Evolutionary conservation across 2,329 filamentous ascomycete genomes (phyloP), one percentile per base, ranked within the genome.

Genomic region (Teratosphaeria epicoccoides): DNA sequence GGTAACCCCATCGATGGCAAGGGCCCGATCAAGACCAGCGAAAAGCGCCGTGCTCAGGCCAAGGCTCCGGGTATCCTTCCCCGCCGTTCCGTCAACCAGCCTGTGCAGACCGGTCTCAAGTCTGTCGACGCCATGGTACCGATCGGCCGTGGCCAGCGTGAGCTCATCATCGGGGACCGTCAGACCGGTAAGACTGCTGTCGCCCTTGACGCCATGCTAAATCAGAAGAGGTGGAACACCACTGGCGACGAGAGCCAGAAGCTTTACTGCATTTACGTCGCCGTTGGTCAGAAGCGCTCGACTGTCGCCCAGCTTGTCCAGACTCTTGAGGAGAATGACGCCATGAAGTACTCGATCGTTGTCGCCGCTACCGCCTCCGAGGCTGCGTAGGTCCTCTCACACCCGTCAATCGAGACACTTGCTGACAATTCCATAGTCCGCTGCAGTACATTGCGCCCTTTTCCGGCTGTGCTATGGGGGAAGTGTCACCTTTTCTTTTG

Each of bases 161-260:
- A 98, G 81, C 80, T 98, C 83, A 97, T 98, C 76, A 98, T 98
- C 76, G 93, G 93, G 81, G 93, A 98, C 74, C 93, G 93, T 89
- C 93, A 98, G 79, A 98, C 93, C 68, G 93, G 93, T 76, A 98
- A 98, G 87, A 98, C 93, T 71, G 93, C 93, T 68, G 91, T 98
- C 72, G 91, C 86, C 69, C 88, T 98, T 58, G 93, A 98, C 73
- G 84, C 91, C 74, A 97, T 98, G 66, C 85, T 98, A 59, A 98
- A 98, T 86, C 93, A 98, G 82, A 94, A 93, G 84, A 83, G 91
- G 71, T 97, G 91, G 91, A 98, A 98, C 84, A 79, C 75, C 72
- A 68, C 75, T 71, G 79, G 70, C 74, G 90, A 96, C 71, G 93
- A 98, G 83, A 77, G 74, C 72, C 91, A 96, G 86, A 98, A 98